phyloP scores from a whole-genome alignment of 2,329 filamentous ascomycete genomes.

The Ascochyta clinopodiicola region DNA sequence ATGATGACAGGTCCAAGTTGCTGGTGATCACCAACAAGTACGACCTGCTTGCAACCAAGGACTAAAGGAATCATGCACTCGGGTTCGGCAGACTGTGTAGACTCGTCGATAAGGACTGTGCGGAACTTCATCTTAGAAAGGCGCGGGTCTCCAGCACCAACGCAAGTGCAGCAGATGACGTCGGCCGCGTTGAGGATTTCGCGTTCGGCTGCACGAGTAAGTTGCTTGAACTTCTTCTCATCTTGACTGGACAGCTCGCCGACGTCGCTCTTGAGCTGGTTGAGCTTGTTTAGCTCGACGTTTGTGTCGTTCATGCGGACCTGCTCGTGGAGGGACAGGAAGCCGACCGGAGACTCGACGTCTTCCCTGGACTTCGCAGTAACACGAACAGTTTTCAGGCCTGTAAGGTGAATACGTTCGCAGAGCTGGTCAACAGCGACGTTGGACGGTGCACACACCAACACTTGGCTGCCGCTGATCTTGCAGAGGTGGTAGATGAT shows the following conservation, averaged over 20 bases:
- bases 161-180: constrained; percentile 98
- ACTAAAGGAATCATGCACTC: constrained; percentile 99
- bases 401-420: constrained; percentile 92
- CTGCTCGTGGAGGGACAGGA: constrained; percentile 93
- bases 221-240: constrained; percentile 97
- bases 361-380: constrained; percentile 99
- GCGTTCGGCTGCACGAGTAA: constrained; percentile 90
- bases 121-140: constrained; percentile 98
- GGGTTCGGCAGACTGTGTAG: constrained; percentile 95
- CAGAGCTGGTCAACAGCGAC: constrained; percentile 98
- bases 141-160: constrained; percentile 94
- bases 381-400: constrained; percentile 93
- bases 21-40: constrained; percentile 98
- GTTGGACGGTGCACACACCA: constrained; percentile 97
- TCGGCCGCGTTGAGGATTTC: constrained; percentile 96
- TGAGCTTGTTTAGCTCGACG: constrained; percentile 88
- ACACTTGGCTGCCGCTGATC: constrained; percentile 90
- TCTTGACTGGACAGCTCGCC: constrained; percentile 94
- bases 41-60: constrained; percentile 96
- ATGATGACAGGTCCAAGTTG: constrained; percentile 98
- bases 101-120: constrained; percentile 97
- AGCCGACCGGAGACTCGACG: constrained; percentile 97
- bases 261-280: constrained; percentile 88
- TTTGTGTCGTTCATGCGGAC: constrained; percentile 98
- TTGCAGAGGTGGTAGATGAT: constrained; percentile 98